A percentile compares a stretch with the other conserved stretches of the same genome.
phyloP scores from a whole-genome alignment of 2,329 filamentous ascomycete genomes.

The Dactylellina cionopaga region DNA sequence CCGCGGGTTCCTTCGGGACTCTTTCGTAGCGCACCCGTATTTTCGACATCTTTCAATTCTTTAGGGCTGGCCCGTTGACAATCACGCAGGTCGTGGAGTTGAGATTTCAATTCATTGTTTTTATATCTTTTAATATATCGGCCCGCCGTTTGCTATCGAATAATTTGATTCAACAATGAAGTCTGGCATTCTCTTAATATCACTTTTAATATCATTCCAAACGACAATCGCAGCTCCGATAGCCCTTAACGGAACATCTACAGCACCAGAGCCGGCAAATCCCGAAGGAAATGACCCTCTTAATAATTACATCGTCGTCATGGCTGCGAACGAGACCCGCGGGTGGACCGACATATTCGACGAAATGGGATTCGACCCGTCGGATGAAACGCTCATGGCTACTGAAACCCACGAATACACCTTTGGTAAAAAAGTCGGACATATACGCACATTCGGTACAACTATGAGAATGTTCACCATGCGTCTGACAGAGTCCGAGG shows the following conservation, averaged over 20 bases:
- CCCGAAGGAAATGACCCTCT: constrained; percentile 1
- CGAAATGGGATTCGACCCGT: constrained; percentile 1
- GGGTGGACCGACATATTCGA: constrained; percentile 1
- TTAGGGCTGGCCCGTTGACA: too few relatives aligned
- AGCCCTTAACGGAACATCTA: neutral
- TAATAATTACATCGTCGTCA: constrained; percentile 13
- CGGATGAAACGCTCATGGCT: neutral
- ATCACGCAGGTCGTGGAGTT: too few relatives aligned
- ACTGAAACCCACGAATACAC: neutral
- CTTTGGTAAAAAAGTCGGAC: neutral
- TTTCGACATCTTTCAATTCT: too few relatives aligned
- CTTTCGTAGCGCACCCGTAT: too few relatives aligned
- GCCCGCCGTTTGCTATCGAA: too few relatives aligned
- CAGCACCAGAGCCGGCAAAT: neutral
- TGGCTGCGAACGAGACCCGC: neutral
- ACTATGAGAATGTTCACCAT: constrained; percentile 1
- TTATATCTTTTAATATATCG: too few relatives aligned
- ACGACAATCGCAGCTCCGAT: neutral
- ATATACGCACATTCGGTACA: neutral
- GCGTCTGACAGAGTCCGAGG: neutral
- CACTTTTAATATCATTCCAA: too few relatives aligned
- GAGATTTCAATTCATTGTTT: too few relatives aligned
- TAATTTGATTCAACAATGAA: too few relatives aligned
- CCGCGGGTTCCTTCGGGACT: too few relatives aligned
- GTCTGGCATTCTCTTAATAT: too few relatives aligned